Percentiles rank a stretch among this genome's conserved stretches.
Conservation (phyloP, 148 eudicot species). For the Tetragonia tetragonoides region DNA sequence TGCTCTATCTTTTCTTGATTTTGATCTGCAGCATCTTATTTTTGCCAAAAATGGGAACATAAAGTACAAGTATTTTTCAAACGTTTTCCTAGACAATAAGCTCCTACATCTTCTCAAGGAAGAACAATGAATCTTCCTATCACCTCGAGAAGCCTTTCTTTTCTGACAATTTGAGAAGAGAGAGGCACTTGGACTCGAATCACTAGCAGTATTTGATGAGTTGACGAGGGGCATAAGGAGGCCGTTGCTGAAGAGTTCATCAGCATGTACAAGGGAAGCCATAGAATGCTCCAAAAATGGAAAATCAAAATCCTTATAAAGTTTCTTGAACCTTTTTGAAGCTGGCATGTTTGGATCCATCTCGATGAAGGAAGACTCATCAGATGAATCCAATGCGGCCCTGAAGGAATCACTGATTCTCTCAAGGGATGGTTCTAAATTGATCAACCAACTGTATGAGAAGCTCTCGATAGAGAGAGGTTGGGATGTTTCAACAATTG, state of each 20-base stretch:
- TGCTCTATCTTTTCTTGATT: constrained; percentile 28
- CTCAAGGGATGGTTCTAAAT: constrained; percentile 63
- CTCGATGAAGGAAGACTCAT: constrained; percentile 72
- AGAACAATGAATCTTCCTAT: constrained; percentile 40
- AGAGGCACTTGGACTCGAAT: constrained; percentile 20
- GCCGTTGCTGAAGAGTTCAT: constrained; percentile 70
- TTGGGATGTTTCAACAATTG: constrained; percentile 43
- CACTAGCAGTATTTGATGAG: constrained; percentile 34
- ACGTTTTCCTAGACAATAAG: constrained; percentile 45
- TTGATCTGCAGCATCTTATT: constrained; percentile 37
- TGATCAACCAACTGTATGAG: constrained; percentile 77
- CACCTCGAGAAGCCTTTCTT: constrained; percentile 21
- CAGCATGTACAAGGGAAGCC: constrained; percentile 51
- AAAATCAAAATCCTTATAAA: constrained; percentile 48
- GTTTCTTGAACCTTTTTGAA: constrained; percentile 62
- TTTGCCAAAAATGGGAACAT: constrained; percentile 50
- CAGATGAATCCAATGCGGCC: constrained; percentile 49
- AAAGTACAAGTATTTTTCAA: constrained; percentile 53
- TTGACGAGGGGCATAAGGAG: constrained; percentile 47
- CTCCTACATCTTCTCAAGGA: constrained; percentile 58
- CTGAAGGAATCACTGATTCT: constrained; percentile 53
- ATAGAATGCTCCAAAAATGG: constrained; percentile 39
- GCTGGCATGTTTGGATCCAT: constrained; percentile 84
- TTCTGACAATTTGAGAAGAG: constrained; percentile 24
- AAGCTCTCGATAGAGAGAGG: constrained; percentile 80